Base-by-base conservation (phyloP, 1,284 basidiomycete genomes). In the Meripilus lineatus region DNA sequence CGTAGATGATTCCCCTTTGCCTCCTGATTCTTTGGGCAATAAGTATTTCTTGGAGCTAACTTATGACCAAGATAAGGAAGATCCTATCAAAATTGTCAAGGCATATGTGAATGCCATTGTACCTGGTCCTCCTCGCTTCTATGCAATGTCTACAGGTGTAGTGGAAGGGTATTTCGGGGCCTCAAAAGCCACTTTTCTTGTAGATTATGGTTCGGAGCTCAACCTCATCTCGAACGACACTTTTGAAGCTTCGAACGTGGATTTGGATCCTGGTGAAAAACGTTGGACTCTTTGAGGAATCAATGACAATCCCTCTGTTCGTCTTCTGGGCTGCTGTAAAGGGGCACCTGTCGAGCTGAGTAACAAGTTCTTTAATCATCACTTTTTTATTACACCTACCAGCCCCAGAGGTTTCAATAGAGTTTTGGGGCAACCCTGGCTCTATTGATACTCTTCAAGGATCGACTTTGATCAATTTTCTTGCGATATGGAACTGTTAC, bases 381-480 rank as follows among this genome's bases (percentile, higher is more conserved):
- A 65, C 24, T 54, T 63, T 15, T 64, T 61, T 17, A 51, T 65
- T 25, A 47, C 45, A 0, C n/a, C 37, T n/a, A 15, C 33, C 1
- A 45, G 49, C 2, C 46, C 46, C 4, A 49, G 8, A 18, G 33
- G 49, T 1, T 51, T 55, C 5, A 58, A 61, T 24, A 45, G 56
- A 2, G 58, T 65, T 30, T 38, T 65, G 2, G 61, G 61, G 0
- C 61, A 65, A 37, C 62, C 61, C 0, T 65, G 53, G 51, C 48
- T 65, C 3, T 48, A 54, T 3, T 61, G 55, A 56, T 63, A 50
- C 36, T 45, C 52, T 0, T 51, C 51, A 2, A 20, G 32, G 1
- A 50, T 64, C 23, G 34, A 54, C 17, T 64, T 62, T 33, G 23
- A 30, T 4, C 13, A 24, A n/a, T n/a, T n/a, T n/a, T 50, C 52